Percentiles rank a stretch among this genome's conserved stretches.
Conservation (phyloP, 148 eudicot genomes). For the Vaccinium macrocarpon region DNA sequence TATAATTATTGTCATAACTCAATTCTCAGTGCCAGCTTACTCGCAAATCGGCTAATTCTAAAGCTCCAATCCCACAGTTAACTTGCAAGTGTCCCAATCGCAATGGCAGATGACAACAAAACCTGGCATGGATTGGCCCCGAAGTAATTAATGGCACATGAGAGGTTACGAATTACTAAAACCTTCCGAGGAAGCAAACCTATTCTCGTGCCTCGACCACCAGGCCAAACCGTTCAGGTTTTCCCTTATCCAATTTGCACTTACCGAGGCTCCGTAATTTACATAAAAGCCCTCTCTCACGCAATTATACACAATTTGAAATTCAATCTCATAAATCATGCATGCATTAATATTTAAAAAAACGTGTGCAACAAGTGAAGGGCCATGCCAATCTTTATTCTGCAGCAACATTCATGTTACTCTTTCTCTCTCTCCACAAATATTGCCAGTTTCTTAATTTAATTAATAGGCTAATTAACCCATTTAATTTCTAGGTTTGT, state of each 20-base stretch:
- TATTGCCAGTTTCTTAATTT: neutral
- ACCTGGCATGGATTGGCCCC: too few relatives aligned
- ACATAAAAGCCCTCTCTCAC: neutral
- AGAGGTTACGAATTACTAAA: too few relatives aligned
- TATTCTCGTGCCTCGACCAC: too few relatives aligned
- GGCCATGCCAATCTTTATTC: neutral
- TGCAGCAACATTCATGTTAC: neutral
- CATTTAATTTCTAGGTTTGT: neutral
- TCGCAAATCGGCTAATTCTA: neutral
- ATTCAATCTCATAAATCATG: neutral
- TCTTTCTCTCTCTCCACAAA: neutral
- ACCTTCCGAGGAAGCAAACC: too few relatives aligned
- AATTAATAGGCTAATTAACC: neutral
- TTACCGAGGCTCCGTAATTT: neutral
- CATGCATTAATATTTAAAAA: too few relatives aligned
- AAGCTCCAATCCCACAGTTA: too few relatives aligned
- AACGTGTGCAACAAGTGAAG: too few relatives aligned
- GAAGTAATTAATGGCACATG: too few relatives aligned
- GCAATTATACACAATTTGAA: neutral
- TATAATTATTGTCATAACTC: neutral
- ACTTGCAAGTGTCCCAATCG: too few relatives aligned
- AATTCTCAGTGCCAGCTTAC: neutral
- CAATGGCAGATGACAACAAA: too few relatives aligned
- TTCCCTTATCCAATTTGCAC: too few relatives aligned
- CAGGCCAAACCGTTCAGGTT: too few relatives aligned